phyloP scores from a whole-genome alignment of 345 rosid genomes.

The Excoecaria cochinchinensis region DNA sequence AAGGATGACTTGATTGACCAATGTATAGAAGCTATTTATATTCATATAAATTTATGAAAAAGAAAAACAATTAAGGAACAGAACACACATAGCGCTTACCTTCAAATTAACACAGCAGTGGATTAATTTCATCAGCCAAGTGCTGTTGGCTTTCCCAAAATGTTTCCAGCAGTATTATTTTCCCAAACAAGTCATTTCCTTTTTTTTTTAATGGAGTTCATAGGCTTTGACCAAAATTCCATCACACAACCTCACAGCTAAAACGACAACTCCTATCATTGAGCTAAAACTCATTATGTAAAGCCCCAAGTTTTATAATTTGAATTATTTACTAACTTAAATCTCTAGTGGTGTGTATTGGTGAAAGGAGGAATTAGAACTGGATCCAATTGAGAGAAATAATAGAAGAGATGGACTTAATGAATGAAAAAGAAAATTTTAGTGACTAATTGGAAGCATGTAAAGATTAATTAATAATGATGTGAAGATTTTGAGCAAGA shows the following conservation, averaged over 20 bases:
- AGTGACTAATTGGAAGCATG: no score
- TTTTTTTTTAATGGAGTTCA: not conserved
- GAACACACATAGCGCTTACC: not conserved
- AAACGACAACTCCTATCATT: not conserved
- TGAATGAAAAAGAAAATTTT: no score
- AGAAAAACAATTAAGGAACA: not conserved
- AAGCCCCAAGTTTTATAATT: no score
- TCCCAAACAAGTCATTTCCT: not conserved
- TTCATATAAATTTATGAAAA: not conserved
- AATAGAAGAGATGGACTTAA: no score
- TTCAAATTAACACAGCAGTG: not conserved
- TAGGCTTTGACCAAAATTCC: not conserved
- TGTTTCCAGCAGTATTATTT: not conserved
- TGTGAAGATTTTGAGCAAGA: no score
- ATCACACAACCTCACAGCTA: not conserved
- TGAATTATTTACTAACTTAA: no score
- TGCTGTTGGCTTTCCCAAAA: not conserved
- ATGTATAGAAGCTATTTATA: constrained; percentile 1
- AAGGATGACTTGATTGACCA: constrained; percentile 3
- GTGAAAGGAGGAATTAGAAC: no score
- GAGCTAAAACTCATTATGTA: not conserved
- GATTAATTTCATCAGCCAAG: no score
- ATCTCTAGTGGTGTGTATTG: no score
- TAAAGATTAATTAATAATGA: no score
- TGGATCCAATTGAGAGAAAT: no score